Evolutionary conservation across 306 rosid genomes (phyloP).

Genomic region (Rosa persica): DNA sequence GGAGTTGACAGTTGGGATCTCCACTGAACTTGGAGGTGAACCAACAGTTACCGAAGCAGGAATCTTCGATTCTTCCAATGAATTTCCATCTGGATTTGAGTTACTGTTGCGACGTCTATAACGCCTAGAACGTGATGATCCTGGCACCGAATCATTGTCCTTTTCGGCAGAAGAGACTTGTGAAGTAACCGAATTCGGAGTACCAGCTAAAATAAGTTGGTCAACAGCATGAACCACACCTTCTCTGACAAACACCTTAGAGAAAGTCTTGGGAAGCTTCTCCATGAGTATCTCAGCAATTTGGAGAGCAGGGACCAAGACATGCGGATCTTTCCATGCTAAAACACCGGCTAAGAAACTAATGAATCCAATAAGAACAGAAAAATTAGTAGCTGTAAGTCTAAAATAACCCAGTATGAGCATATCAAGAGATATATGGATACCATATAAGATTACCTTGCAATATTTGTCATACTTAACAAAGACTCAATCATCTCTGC

Average conservation of each 20-base stretch:
- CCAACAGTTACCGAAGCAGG: conserved; percentile 62
- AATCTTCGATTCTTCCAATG: conserved; percentile 63
- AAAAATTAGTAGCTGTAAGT: conserved; percentile 18
- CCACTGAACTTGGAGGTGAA: conserved; percentile 75
- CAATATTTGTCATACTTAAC: conserved; percentile 73
- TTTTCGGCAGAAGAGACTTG: conserved; percentile 69
- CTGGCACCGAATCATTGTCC: conserved; percentile 66
- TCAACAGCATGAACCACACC: conserved; percentile 98
- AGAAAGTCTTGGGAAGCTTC: conserved; percentile 83
- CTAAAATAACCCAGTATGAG: background rate
- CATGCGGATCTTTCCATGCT: conserved; percentile 98
- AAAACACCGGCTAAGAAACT: conserved; percentile 97
- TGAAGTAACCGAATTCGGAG: conserved; percentile 45
- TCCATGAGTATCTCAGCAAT: conserved; percentile 97
- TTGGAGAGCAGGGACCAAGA: conserved; percentile 88
- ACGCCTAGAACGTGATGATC: conserved; percentile 81
- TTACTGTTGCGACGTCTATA: conserved; percentile 75
- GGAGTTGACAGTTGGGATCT: conserved; percentile 67
- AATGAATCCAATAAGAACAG: conserved; percentile 27
- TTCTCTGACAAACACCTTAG: conserved; percentile 91
- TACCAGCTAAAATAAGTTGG: conserved; percentile 77
- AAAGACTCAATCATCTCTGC: conserved; percentile 96
- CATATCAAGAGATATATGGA: conserved; percentile 17
- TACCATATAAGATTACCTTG: conserved; percentile 59
- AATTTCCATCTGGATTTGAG: conserved; percentile 69